phyloP scores from a whole-genome alignment of 2,329 filamentous ascomycete species.

The Sphaerulina musiva region DNA sequence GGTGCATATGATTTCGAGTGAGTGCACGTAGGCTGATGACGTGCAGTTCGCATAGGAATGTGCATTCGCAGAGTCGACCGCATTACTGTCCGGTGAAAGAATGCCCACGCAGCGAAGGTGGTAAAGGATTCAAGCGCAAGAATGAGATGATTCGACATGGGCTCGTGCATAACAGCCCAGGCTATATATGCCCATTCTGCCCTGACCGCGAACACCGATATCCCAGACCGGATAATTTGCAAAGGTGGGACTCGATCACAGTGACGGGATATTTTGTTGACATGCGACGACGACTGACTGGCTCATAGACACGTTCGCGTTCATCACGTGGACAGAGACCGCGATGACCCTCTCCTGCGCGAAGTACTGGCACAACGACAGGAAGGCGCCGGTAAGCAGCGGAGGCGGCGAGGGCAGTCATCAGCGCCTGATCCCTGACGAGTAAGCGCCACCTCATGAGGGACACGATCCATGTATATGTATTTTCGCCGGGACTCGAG shows the following conservation, averaged over 20 bases:
- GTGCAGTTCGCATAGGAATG: slow-evolving; percentile 61
- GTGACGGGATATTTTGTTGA: not conserved
- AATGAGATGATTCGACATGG: slow-evolving; percentile 71
- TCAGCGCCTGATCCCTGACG: slow-evolving; percentile 1
- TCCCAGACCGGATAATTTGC: slow-evolving; percentile 88
- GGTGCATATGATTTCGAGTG: slow-evolving; percentile 2
- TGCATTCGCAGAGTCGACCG: slow-evolving; percentile 57
- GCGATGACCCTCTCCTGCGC: slow-evolving; percentile 73
- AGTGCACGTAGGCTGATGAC: not conserved
- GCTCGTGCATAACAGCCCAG: slow-evolving; percentile 86
- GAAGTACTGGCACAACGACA: slow-evolving; percentile 80
- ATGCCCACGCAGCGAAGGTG: slow-evolving; percentile 55
- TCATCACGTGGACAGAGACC: slow-evolving; percentile 83
- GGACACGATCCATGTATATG: not conserved
- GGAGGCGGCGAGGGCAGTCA: slow-evolving; percentile 55
- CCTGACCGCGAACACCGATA: slow-evolving; percentile 90
- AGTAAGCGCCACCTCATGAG: not conserved
- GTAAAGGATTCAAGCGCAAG: slow-evolving; percentile 62
- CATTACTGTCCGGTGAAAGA: slow-evolving; percentile 56
- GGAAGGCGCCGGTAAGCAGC: slow-evolving; percentile 72
- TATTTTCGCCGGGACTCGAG: not conserved
- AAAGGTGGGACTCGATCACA: slow-evolving; percentile 56
- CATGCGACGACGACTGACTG: not conserved
- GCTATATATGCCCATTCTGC: slow-evolving; percentile 94
- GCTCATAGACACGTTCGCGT: slow-evolving; percentile 73